Percentiles rank a stretch among this genome's conserved stretches.
Conservation (phyloP, 768 basidiomycete species). For the Gelatoporia subvermispora region DNA sequence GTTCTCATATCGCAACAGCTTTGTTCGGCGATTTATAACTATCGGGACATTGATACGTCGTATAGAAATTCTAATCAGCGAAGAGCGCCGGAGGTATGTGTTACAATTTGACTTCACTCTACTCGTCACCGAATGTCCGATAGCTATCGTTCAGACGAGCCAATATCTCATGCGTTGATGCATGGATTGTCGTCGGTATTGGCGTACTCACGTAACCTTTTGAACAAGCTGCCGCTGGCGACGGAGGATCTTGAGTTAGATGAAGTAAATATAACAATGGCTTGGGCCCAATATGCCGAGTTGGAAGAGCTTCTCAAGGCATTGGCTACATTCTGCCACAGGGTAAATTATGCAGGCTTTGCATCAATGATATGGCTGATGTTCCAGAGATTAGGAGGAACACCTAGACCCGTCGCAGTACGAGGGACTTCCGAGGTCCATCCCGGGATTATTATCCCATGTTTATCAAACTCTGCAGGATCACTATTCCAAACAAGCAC, state of each 20-base stretch:
- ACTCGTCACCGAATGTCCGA: not conserved
- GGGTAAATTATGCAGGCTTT: conserved; percentile 38
- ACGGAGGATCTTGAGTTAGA: not conserved
- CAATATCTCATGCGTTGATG: conserved; percentile 58
- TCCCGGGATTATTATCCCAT: conserved; percentile 50
- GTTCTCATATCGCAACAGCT: conserved; percentile 30
- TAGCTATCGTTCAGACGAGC: not conserved
- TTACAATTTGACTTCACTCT: not conserved
- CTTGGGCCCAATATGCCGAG: conserved; percentile 22
- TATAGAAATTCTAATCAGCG: conserved; percentile 48
- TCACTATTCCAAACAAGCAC: conserved; percentile 52
- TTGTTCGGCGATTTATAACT: conserved; percentile 55
- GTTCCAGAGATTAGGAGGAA: conserved; percentile 7
- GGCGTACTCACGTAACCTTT: conserved; percentile 36
- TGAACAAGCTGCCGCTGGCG: not conserved
- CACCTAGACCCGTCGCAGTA: conserved; percentile 11
- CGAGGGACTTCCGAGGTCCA: conserved; percentile 14
- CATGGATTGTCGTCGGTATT: conserved; percentile 59
- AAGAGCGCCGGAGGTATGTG: conserved; percentile 46
- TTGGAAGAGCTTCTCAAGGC: conserved; percentile 28
- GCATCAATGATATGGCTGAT: no score
- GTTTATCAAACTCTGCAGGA: conserved; percentile 53
- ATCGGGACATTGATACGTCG: conserved; percentile 68
- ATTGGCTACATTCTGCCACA: conserved; percentile 51
- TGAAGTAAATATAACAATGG: conserved; percentile 11